Evolutionary conservation across 164 flowering plant genomes (phyloP).

Genomic region (Berberis thunbergii): DNA sequence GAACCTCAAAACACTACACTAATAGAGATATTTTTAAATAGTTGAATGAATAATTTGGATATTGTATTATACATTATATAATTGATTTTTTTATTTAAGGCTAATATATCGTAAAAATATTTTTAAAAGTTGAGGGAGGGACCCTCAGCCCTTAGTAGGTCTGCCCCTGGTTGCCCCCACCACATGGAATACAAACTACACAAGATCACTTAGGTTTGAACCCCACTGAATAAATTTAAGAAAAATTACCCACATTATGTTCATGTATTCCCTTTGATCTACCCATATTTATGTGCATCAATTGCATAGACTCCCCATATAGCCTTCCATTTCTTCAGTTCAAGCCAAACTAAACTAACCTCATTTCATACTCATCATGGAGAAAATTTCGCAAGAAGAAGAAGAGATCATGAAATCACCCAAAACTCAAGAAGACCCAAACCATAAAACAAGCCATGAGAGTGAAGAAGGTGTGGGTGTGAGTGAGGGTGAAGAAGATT

Average conservation of each 20-base stretch:
- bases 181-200: not conserved
- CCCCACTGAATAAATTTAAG: not conserved
- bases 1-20: too few species aligned
- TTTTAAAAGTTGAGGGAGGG: too few species aligned
- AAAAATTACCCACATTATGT: not conserved
- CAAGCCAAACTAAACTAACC: not conserved
- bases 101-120: too few species aligned
- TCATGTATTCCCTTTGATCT: not conserved
- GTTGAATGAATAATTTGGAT: too few species aligned
- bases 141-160: too few species aligned
- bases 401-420: not conserved
- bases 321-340: not conserved
- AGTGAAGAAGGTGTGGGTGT: slow-evolving; percentile 16
- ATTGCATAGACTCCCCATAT: not conserved
- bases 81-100: too few species aligned
- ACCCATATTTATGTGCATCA: not conserved
- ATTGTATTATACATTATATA: too few species aligned
- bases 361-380: not conserved
- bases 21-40: too few species aligned
- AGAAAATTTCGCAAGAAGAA: not conserved
- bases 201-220: not conserved
- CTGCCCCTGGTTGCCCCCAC: too few species aligned
- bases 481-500: slow-evolving; percentile 12
- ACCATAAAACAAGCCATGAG: not conserved
- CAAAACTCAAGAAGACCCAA: slow-evolving; percentile 4